Evolutionary conservation across 495 filamentous ascomycete species (phyloP).

Genomic region (Lichenothelia convexa): DNA sequence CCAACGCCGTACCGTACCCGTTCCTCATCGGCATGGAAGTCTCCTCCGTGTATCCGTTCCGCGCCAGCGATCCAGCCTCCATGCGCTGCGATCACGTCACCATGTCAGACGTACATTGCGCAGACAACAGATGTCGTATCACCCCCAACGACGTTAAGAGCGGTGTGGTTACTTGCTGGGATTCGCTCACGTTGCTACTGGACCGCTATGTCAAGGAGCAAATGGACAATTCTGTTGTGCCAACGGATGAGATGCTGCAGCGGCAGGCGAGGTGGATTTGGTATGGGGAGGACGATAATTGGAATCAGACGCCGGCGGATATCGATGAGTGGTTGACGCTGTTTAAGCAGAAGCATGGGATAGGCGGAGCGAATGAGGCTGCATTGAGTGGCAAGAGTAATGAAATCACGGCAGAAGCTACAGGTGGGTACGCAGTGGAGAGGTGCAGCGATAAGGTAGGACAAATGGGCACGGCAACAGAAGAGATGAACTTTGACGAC

Average conservation of each 20-base stretch:
- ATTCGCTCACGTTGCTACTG: constrained; percentile 21
- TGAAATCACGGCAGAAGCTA: no score
- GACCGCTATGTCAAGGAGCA: constrained; percentile 19
- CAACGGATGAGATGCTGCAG: constrained; percentile 23
- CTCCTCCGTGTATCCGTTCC: constrained; percentile 19
- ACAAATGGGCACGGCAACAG: no score
- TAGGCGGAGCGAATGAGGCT: no score
- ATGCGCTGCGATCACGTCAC: no score
- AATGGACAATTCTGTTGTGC: constrained; percentile 9
- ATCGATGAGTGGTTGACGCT: constrained; percentile 24
- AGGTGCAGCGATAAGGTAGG: no score
- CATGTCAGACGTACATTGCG: neutral
- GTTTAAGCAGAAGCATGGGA: constrained; percentile 24
- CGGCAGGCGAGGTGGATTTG: constrained; percentile 17
- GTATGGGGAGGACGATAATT: constrained; percentile 21
- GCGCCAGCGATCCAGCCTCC: constrained; percentile 8
- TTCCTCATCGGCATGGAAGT: constrained; percentile 23
- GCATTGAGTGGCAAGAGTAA: no score
- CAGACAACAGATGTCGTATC: neutral
- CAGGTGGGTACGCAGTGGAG: no score
- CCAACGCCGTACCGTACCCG: constrained; percentile 24
- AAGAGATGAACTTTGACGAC: no score
- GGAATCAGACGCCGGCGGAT: constrained; percentile 26
- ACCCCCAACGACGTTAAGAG: neutral
- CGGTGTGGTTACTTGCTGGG: constrained; percentile 20